Base-by-base conservation (phyloP, 495 filamentous ascomycete genomes). In the Penicillium taxi region DNA sequence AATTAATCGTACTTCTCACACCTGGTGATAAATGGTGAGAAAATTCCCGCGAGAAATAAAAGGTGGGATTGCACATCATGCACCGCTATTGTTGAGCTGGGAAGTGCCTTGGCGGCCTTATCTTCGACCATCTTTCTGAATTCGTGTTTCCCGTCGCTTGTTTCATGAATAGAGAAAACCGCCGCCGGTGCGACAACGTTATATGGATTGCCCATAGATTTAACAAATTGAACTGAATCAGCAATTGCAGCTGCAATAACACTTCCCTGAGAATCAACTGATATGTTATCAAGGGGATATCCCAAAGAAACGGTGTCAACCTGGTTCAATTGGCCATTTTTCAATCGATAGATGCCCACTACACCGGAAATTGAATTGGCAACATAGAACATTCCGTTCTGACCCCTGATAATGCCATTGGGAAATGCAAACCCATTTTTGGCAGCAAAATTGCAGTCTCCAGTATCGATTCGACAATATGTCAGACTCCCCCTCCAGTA, bases 211-310 rank as follows among this genome's bases (percentile, higher is more conserved):
- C 31, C 26, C 1, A 13, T 17, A 12, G 32, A 21, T 15, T 47
- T 41, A 33, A 42, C n/a, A 32, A 50, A 42, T 2, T 22, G 28
- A 13, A 47, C 22, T 3, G 29, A 19, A 36, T 55, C 41, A 1
- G 61, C 55, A 13, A 64, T 37, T 0, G 40, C 53, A 30, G 56
- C 60, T 12, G 35, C 63, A 32, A 48, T 51, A 16, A 69, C 39
- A 30, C 58, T 56, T 0, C 65, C 65, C 17, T 64, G 48, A 3
- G 40, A 36, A 37, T 69, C 62, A 7, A 59, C 28, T 0, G 58
- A 57, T 2, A 69, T 29, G 29, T 69, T 69, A 37, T 69, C 63
- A 9, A 65, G 15, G 6, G 17, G 52, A 46, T 44, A 53, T 32
- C 44, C 30, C 7, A 50, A 25, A 18, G 49, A 23, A n/a, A 69